Base-by-base conservation (phyloP, 176 grass and related monocot genomes). In the Aegilops sharonensis region DNA sequence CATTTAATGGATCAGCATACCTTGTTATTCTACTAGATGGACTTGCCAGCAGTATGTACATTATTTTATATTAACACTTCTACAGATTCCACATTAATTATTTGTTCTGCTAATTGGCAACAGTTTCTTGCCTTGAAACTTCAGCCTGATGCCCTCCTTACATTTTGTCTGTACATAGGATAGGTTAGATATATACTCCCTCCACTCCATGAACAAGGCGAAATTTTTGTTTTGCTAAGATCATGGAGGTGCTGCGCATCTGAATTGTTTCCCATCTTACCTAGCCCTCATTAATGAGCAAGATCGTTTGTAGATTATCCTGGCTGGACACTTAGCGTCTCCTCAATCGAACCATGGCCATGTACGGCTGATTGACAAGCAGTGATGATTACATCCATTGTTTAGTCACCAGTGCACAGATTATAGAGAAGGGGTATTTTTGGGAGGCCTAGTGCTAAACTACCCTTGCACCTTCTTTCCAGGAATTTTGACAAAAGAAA, bases 21-120 rank as follows among this genome's bases (percentile, higher is more conserved):
- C 91, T 84, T 84, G 82, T 88, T 90, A 59, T 95, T 66, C 88
- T 98, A 54, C 84, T 98, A 6, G 27, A 90, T 47, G 88, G 86
- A 36, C 90, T 98, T 68, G 75, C 93, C 36, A 86, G 87, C 90
- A 90, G 95, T 98, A 92, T 85, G 15, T 61, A 30, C 23, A 66
- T 81, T 68, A 34, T 61, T 68, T 10, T 70, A 60, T 52, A 63
- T 30, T 78, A 79, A 78, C 63, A 77, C 70, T 43, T 74, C 3
- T 35, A 87, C 30, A 68, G 6, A 25, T 74, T 74, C 21, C 7
- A 8, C 25, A 10, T 37, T 79, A 31, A 21, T 62, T 67, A 31
- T 71, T 64, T 85, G 31, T 79, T 84, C 39, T 91, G 45, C 20
- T 31, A 1, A 5, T 12, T 31, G 18, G 62, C 60, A 18, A 43